Evolutionary conservation across 106 monocot species (phyloP).

Genomic region (Dendrobium nobile): DNA sequence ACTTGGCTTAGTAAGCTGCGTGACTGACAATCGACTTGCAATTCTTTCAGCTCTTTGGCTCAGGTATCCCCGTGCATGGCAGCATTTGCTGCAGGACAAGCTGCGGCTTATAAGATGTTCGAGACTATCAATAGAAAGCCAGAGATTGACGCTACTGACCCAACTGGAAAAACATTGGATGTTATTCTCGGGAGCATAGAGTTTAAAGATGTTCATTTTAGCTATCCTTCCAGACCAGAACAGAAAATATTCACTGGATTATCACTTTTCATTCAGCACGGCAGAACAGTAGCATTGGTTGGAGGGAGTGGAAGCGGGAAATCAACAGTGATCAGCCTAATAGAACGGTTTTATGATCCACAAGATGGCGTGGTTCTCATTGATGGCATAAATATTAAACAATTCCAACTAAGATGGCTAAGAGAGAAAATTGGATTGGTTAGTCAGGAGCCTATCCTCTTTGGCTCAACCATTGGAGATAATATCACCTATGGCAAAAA

Average conservation of each 20-base stretch:
- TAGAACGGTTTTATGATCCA: constrained; percentile 49
- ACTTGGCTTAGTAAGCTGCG: too few species aligned
- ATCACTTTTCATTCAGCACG: constrained; percentile 25
- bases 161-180: constrained; percentile 27
- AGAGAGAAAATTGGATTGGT: constrained; percentile 48
- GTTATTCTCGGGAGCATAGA: constrained; percentile 51
- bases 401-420: constrained; percentile 44
- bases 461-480: constrained; percentile 30
- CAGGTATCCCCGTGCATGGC: constrained; percentile 42
- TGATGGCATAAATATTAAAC: constrained; percentile 33
- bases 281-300: constrained; percentile 35
- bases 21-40: not conserved
- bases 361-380: constrained; percentile 36
- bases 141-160: constrained; percentile 44
- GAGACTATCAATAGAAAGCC: constrained; percentile 63
- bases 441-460: constrained; percentile 45
- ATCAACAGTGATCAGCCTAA: constrained; percentile 42
- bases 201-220: constrained; percentile 49
- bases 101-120: constrained; percentile 67
- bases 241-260: constrained; percentile 53
- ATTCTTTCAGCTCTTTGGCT: constrained; percentile 31
- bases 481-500: constrained; percentile 44
- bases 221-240: constrained; percentile 56
- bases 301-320: constrained; percentile 54
- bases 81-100: constrained; percentile 54